These are phyloP conservation scores for Goffeauzyma gilvescens DNA, from an alignment of 768 basidiomycete species.

Conservation along the genomic window DNA sequence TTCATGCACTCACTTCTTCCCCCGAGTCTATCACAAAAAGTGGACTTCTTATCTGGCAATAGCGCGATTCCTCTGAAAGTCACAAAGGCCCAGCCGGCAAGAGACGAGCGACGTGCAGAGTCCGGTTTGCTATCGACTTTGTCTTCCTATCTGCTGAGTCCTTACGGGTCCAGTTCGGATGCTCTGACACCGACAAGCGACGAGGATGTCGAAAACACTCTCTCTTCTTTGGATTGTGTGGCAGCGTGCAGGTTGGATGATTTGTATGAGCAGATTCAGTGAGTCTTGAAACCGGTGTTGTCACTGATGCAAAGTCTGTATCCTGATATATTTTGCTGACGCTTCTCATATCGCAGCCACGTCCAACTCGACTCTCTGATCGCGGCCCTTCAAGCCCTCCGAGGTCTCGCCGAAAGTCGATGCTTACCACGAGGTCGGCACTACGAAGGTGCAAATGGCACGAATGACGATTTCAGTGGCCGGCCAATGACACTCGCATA, in stretches of 20 bases:
- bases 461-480: conserved; percentile 14
- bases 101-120: conserved; percentile 42
- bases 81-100: conserved; percentile 42
- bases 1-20: conserved; percentile 88
- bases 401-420: conserved; percentile 73
- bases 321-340: background rate
- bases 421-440: conserved; percentile 43
- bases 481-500: conserved; percentile 13
- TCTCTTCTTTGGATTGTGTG: conserved; percentile 89
- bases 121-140: conserved; percentile 83
- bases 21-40: conserved; percentile 80
- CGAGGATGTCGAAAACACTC: conserved; percentile 72
- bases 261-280: conserved; percentile 84
- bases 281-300: conserved; percentile 34
- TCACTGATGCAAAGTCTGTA: background rate
- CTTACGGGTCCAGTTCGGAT: conserved; percentile 62
- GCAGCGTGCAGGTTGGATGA: conserved; percentile 84
- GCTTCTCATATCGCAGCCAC: conserved; percentile 44
- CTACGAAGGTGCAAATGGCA: conserved; percentile 13
- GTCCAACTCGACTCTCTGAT: conserved; percentile 60
- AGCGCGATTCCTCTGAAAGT: conserved; percentile 79
- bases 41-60: conserved; percentile 89
- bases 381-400: conserved; percentile 66
- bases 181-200: conserved; percentile 71
- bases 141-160: conserved; percentile 91